Evolutionary conservation across 371 early-diverging fungal genomes (phyloP).

Genomic region (Batrachochytrium dendrobatidis): DNA sequence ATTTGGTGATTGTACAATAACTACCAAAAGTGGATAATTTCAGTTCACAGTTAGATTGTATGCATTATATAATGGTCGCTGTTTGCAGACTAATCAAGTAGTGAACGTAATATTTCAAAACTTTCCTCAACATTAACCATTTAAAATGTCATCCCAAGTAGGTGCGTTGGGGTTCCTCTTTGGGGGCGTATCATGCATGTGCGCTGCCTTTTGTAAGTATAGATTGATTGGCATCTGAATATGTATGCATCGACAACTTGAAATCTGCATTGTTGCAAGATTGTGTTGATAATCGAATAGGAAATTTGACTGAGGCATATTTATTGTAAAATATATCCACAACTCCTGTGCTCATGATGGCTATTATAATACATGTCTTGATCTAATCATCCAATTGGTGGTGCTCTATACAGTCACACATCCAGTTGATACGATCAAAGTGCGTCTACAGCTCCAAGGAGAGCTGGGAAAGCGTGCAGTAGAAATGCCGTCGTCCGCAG

Average conservation of each 20-base stretch:
- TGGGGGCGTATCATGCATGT: conserved; percentile 39
- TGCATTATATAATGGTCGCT: too few relatives aligned
- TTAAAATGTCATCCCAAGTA: too few relatives aligned
- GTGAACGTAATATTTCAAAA: too few relatives aligned
- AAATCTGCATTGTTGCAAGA: too few relatives aligned
- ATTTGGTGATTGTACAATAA: too few relatives aligned
- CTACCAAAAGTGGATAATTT: too few relatives aligned
- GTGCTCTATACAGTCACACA: conserved; percentile 20
- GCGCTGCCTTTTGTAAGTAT: conserved; percentile 14
- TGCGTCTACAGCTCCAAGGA: conserved; percentile 44
- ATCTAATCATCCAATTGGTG: neutral
- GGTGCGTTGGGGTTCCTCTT: conserved; percentile 19
- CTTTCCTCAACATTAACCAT: too few relatives aligned
- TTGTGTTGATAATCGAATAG: too few relatives aligned
- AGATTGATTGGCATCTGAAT: neutral
- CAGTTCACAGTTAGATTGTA: too few relatives aligned
- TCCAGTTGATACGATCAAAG: conserved; percentile 46
- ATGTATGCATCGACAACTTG: too few relatives aligned
- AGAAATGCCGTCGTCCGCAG: neutral
- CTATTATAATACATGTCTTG: conserved; percentile 15
- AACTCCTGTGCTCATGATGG: neutral
- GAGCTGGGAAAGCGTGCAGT: conserved; percentile 10
- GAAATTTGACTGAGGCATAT: neutral
- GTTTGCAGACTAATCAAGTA: too few relatives aligned
- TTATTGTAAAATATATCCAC: neutral